Evolutionary conservation across 345 rosid species (phyloP).

Genomic region (Rhizophora mangle): DNA sequence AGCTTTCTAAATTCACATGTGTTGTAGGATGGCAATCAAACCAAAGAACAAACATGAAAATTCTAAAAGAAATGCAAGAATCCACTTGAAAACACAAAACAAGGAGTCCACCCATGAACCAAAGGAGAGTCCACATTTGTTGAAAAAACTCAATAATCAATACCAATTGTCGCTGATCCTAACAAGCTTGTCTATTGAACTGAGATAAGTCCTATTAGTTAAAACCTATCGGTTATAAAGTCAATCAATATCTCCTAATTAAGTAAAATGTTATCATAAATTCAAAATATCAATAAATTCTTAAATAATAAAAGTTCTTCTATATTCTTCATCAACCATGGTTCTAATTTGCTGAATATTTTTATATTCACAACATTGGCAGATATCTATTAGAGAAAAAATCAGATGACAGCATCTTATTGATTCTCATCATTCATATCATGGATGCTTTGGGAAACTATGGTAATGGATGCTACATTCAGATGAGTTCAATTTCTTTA

Average conservation of each 20-base stretch:
- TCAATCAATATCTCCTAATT: conserved; percentile 6
- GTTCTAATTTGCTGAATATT: conserved; percentile 22
- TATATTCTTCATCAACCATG: background rate
- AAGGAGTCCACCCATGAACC: too few relatives aligned
- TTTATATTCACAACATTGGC: conserved; percentile 26
- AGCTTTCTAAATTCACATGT: too few relatives aligned
- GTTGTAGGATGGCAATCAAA: too few relatives aligned
- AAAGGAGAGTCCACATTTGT: too few relatives aligned
- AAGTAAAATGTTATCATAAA: background rate
- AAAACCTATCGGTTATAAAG: background rate
- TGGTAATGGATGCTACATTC: conserved; percentile 49
- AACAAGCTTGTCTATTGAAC: too few relatives aligned
- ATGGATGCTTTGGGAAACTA: conserved; percentile 94
- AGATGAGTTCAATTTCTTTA: conserved; percentile 20
- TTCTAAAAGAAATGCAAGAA: too few relatives aligned
- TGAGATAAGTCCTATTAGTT: conserved; percentile 3
- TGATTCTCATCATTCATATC: conserved; percentile 76
- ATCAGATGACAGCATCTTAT: conserved; percentile 96
- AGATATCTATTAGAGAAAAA: conserved; percentile 87
- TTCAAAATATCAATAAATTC: too few relatives aligned
- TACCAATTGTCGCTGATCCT: too few relatives aligned
- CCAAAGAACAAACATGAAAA: too few relatives aligned
- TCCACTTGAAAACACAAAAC: too few relatives aligned
- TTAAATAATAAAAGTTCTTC: background rate
- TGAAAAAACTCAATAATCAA: too few relatives aligned